These are phyloP conservation scores for Cajanus cajan DNA, from an alignment of 306 rosid genomes.

Conservation along the genomic window DNA sequence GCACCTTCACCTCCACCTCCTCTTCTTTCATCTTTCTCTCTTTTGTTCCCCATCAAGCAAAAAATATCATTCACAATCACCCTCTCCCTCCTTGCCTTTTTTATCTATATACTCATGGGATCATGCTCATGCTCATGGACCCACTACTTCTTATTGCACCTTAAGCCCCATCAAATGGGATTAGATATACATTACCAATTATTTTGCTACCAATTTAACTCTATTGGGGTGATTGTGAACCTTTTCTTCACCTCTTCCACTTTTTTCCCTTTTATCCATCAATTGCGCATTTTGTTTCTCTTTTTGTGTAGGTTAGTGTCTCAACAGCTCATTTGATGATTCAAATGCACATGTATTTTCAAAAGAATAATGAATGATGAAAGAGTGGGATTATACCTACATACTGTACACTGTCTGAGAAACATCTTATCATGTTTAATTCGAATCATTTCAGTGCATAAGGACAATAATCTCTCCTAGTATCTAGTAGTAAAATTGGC, in stretches of 20 bases:
- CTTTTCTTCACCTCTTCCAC: neutral
- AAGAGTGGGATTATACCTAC: neutral
- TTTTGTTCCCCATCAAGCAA: constrained; percentile 20
- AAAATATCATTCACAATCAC: constrained; percentile 16
- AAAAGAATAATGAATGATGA: neutral
- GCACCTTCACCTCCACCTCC: neutral
- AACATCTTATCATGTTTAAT: neutral
- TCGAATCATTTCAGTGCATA: neutral
- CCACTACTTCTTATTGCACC: too few relatives aligned
- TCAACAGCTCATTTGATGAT: constrained; percentile 9
- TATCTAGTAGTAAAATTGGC: neutral
- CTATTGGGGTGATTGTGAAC: neutral
- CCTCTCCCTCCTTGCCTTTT: neutral
- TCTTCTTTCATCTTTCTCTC: too few relatives aligned
- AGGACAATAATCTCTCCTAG: neutral
- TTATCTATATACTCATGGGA: too few relatives aligned
- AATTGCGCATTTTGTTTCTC: constrained; percentile 24
- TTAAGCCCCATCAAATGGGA: too few relatives aligned
- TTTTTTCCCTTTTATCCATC: constrained; percentile 24
- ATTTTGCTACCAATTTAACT: neutral
- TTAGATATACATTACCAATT: neutral
- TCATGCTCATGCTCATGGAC: too few relatives aligned
- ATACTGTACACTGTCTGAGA: too few relatives aligned
- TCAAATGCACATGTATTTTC: neutral
- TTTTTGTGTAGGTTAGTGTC: constrained; percentile 20